These are phyloP conservation scores for Ophioceras dolichostomum DNA, from an alignment of 2,329 filamentous ascomycete species.

Conservation along the genomic window DNA sequence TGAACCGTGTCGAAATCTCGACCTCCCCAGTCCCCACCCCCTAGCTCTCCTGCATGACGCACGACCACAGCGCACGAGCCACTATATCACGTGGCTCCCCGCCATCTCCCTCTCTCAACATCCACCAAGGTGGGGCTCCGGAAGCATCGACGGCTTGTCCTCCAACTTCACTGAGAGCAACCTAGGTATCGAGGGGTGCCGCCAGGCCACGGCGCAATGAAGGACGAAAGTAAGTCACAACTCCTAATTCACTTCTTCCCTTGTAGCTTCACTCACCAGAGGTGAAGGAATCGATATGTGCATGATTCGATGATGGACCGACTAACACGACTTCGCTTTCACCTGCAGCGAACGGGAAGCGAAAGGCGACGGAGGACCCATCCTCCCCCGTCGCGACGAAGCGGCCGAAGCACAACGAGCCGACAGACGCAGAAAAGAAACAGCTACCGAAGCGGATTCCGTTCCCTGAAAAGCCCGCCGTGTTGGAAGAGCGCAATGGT, in stretches of 20 bases:
- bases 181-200: no score
- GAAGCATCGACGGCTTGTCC: no score
- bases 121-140: no score
- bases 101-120: no score
- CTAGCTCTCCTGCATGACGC: no score
- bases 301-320: background rate
- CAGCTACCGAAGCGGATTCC: conserved; percentile 50
- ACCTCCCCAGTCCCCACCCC: no score
- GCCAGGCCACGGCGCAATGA: no score
- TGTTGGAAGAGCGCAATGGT: conserved; percentile 84
- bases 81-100: no score
- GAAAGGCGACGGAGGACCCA: conserved; percentile 59
- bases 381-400: conserved; percentile 50
- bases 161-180: no score
- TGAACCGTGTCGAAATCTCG: no score
- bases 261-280: background rate
- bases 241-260: background rate
- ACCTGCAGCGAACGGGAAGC: conserved; percentile 43
- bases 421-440: conserved; percentile 36
- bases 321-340: background rate
- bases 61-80: no score
- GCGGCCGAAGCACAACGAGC: conserved; percentile 43
- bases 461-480: conserved; percentile 88
- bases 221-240: conserved; percentile 11
- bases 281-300: no score